Conservation (phyloP, 148 eudicot species). For the Amaranthus hypochondriacus region DNA sequence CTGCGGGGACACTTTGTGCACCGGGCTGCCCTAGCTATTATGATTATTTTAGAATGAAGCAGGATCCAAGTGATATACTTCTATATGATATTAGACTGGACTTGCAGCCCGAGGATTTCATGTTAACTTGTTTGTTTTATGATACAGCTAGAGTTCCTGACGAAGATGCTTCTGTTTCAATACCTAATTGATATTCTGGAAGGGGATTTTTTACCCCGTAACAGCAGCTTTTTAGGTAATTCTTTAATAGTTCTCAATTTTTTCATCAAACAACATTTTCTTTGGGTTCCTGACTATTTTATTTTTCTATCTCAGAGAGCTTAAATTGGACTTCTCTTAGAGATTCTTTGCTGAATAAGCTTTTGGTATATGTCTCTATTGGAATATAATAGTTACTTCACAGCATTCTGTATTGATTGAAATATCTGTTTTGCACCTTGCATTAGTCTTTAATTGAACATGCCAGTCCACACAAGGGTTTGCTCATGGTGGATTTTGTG, state of each 20-base stretch:
- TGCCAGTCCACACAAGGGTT: background rate
- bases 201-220: constrained; percentile 71
- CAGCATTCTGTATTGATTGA: background rate
- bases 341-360: constrained; percentile 64
- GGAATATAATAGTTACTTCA: constrained; percentile 8
- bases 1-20: too few species aligned
- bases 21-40: background rate
- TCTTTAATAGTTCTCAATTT: background rate
- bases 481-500: constrained; percentile 1
- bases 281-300: constrained; percentile 13
- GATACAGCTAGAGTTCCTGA: constrained; percentile 47
- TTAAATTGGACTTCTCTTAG: constrained; percentile 56
- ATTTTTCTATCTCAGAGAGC: constrained; percentile 46
- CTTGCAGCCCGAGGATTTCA: background rate
- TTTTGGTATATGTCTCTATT: constrained; percentile 53
- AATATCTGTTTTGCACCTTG: background rate
- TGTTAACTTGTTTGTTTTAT: constrained; percentile 9
- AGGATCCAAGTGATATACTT: background rate
- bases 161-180: constrained; percentile 62
- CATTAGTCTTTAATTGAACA: background rate
- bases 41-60: background rate
- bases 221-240: constrained; percentile 47
- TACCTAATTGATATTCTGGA: constrained; percentile 67
- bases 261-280: constrained; percentile 7
- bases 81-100: background rate